Conservation (phyloP, 1,284 basidiomycete species). For the Mycosarcoma mackinlayi region DNA sequence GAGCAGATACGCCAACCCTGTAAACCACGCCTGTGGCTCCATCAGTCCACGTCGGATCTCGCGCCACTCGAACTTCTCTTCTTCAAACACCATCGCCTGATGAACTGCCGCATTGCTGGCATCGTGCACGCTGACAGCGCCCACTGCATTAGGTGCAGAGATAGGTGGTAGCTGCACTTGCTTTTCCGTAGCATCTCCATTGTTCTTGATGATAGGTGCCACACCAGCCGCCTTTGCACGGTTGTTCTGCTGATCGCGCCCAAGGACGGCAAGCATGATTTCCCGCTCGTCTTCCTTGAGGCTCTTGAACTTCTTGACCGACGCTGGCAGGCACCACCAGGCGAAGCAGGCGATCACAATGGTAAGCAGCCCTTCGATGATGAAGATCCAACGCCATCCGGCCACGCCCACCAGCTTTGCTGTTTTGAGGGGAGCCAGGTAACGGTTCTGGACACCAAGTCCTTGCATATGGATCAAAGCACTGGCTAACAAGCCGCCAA, state of each 20-base stretch:
- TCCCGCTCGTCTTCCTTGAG: constrained; percentile 72
- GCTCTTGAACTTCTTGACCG: constrained; percentile 73
- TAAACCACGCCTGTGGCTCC: constrained; percentile 57
- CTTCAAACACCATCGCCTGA: constrained; percentile 26
- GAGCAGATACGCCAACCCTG: constrained; percentile 47
- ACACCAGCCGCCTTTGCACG: constrained; percentile 72
- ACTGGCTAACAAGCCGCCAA: constrained; percentile 71
- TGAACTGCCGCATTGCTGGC: constrained; percentile 11
- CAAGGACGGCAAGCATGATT: constrained; percentile 71
- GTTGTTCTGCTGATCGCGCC: constrained; percentile 42
- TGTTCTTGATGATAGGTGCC: constrained; percentile 3
- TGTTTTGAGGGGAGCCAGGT: constrained; percentile 10
- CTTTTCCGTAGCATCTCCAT: constrained; percentile 25
- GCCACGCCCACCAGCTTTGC: constrained; percentile 48
- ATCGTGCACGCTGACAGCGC: neutral
- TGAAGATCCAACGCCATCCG: constrained; percentile 73
- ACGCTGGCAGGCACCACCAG: constrained; percentile 74
- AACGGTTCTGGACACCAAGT: constrained; percentile 69
- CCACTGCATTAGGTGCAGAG: constrained; percentile 16
- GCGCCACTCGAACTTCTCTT: constrained; percentile 54
- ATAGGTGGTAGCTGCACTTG: constrained; percentile 11
- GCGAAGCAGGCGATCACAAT: constrained; percentile 71
- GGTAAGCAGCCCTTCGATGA: constrained; percentile 74
- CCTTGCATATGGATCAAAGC: constrained; percentile 75
- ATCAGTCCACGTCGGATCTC: constrained; percentile 47